Evolutionary conservation across 2,329 filamentous ascomycete species (phyloP).

Genomic region (Botryosphaeria dothidea): DNA sequence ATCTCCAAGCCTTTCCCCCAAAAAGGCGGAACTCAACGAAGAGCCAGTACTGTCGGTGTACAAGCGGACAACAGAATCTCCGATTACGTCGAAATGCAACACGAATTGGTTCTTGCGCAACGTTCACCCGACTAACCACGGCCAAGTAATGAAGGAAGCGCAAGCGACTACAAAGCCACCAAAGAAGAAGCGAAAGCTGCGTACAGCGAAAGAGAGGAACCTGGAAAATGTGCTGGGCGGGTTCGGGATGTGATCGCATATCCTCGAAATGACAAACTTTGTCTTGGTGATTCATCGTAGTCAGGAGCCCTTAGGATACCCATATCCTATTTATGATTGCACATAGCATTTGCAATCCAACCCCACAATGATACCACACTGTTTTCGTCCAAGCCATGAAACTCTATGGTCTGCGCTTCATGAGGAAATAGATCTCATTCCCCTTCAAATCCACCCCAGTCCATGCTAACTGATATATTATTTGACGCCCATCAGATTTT

Average conservation of each 20-base stretch:
- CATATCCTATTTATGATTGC: too few species aligned
- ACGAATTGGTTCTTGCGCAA: not conserved
- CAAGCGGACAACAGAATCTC: not conserved
- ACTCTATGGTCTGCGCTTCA: too few species aligned
- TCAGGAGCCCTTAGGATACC: too few species aligned
- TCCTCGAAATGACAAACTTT: not conserved
- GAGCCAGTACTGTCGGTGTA: not conserved
- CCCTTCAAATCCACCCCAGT: too few species aligned
- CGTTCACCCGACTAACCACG: too few species aligned
- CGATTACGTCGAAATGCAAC: not conserved
- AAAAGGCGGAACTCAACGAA: not conserved
- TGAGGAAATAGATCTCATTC: too few species aligned
- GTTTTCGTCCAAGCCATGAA: too few species aligned
- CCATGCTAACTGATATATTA: too few species aligned
- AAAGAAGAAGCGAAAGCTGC: conserved; percentile 6
- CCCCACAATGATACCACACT: too few species aligned
- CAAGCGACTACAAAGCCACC: not conserved
- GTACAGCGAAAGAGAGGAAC: not conserved
- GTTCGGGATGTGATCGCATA: not conserved
- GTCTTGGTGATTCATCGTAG: too few species aligned
- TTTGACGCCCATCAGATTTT: not conserved
- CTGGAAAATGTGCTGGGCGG: not conserved
- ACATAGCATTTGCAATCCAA: too few species aligned
- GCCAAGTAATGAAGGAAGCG: not conserved
- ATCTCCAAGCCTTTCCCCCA: not conserved